phyloP scores from a whole-genome alignment of 2,329 filamentous ascomycete genomes.

The Zasmidium citrigriseum region DNA sequence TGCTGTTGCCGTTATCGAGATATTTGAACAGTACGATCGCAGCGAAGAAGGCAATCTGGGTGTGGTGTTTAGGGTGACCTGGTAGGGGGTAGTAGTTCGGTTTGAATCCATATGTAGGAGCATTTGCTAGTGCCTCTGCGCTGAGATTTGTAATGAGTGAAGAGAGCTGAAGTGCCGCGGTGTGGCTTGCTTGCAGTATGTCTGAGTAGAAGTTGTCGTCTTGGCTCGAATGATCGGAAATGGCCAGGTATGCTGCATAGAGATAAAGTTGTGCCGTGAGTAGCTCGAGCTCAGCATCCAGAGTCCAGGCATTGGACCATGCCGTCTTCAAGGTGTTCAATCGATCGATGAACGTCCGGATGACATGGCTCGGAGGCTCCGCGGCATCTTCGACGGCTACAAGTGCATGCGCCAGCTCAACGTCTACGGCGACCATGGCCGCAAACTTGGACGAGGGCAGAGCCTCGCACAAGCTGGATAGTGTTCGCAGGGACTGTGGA shows the following conservation, averaged over 20 bases:
- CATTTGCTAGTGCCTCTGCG: neutral
- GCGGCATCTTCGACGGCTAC: neutral
- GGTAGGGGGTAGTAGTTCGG: neutral
- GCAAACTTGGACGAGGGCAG: neutral
- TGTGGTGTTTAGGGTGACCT: neutral
- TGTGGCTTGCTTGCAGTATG: neutral
- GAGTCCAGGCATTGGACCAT: neutral
- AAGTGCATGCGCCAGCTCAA: slow-evolving; percentile 1
- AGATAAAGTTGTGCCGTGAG: slow-evolving; percentile 4
- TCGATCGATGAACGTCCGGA: neutral
- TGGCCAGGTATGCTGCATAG: neutral
- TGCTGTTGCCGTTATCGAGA: slow-evolving; percentile 1
- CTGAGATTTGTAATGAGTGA: slow-evolving; percentile 4
- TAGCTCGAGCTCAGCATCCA: slow-evolving; percentile 8
- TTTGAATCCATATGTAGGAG: neutral
- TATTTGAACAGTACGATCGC: slow-evolving; percentile 3
- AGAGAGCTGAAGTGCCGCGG: neutral
- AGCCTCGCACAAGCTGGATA: neutral
- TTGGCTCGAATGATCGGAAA: neutral
- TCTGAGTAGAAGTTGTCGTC: neutral
- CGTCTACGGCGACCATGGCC: slow-evolving; percentile 2
- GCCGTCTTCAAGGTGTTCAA: slow-evolving; percentile 1
- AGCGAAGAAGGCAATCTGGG: slow-evolving; percentile 1
- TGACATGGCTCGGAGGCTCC: neutral
- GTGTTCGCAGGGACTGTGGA: neutral